Percentiles rank a stretch among this genome's conserved stretches.
phyloP scores from a whole-genome alignment of 371 early-diverging fungal genomes.

The Mortierella sp. region DNA sequence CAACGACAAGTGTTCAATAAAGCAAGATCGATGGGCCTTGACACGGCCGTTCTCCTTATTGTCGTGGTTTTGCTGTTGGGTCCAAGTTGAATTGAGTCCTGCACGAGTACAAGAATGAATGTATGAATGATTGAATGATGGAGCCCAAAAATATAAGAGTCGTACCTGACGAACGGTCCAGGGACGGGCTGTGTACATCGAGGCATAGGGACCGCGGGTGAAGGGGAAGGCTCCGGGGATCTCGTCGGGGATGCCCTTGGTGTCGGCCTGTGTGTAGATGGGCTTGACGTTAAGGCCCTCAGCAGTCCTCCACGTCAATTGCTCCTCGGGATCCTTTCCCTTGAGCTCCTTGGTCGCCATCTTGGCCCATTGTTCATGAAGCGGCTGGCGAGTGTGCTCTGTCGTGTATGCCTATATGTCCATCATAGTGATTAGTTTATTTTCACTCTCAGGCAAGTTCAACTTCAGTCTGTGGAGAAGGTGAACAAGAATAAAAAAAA shows the following conservation, averaged over 20 bases:
- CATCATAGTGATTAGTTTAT: neutral
- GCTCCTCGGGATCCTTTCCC: conserved; percentile 81
- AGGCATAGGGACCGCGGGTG: conserved; percentile 89
- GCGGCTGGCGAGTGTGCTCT: conserved; percentile 48
- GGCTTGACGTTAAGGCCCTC: conserved; percentile 91
- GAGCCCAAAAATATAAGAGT: neutral
- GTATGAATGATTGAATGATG: neutral
- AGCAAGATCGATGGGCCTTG: too few species aligned
- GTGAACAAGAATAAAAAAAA: neutral
- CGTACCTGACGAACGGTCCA: conserved; percentile 86
- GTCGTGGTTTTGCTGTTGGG: neutral
- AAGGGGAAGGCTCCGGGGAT: conserved; percentile 87
- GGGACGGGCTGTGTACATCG: conserved; percentile 90
- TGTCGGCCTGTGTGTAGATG: conserved; percentile 81
- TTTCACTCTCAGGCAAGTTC: too few species aligned
- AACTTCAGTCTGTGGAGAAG: neutral
- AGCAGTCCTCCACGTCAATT: conserved; percentile 82
- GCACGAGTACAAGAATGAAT: too few species aligned
- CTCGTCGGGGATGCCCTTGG: conserved; percentile 68
- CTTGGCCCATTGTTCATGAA: conserved; percentile 76
- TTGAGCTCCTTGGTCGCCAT: conserved; percentile 86
- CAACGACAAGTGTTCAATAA: too few species aligned
- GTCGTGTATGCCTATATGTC: conserved; percentile 45
- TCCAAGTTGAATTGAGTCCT: neutral
- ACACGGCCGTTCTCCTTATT: neutral